Percentiles rank a stretch among this genome's conserved stretches.
These are phyloP conservation scores for Termitomyces sp. DNA, from an alignment of 768 basidiomycete genomes.

Conservation along the genomic window DNA sequence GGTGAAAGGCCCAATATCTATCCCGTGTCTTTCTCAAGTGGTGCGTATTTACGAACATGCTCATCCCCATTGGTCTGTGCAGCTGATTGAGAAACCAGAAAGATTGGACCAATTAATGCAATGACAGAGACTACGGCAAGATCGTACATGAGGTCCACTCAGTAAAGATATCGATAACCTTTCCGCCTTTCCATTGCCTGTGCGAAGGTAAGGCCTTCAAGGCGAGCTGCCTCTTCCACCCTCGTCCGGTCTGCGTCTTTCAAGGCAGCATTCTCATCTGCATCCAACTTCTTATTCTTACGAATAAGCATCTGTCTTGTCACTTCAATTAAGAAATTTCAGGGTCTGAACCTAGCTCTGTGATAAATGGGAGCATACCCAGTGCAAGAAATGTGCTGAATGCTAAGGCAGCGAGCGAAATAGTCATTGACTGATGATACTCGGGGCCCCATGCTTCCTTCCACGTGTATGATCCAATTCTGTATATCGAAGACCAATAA, in stretches of 20 bases:
- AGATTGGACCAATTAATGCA: too few relatives aligned
- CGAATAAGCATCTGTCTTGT: conserved; percentile 42
- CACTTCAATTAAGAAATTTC: conserved; percentile 19
- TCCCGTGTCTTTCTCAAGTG: too few relatives aligned
- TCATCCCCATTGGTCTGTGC: too few relatives aligned
- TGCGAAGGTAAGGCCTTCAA: conserved; percentile 57
- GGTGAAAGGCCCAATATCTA: too few relatives aligned
- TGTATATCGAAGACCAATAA: conserved; percentile 14
- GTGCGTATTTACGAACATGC: too few relatives aligned
- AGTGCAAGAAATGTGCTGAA: conserved; percentile 29
- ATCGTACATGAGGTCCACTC: too few relatives aligned
- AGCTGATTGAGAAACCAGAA: too few relatives aligned
- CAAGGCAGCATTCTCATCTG: conserved; percentile 39
- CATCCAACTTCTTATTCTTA: conserved; percentile 49
- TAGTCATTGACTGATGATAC: conserved; percentile 60
- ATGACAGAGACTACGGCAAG: too few relatives aligned
- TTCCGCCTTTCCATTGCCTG: conserved; percentile 53
- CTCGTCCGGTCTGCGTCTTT: conserved; percentile 42
- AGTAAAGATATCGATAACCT: conserved; percentile 58
- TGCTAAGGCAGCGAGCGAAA: conserved; percentile 33
- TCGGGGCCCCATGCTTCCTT: conserved; percentile 52
- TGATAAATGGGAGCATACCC: conserved; percentile 18
- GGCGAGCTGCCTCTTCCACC: conserved; percentile 52
- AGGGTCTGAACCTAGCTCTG: background rate
- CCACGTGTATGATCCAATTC: conserved; percentile 60